phyloP scores from a whole-genome alignment of 2,329 filamentous ascomycete genomes.

The Colletotrichum cereale region DNA sequence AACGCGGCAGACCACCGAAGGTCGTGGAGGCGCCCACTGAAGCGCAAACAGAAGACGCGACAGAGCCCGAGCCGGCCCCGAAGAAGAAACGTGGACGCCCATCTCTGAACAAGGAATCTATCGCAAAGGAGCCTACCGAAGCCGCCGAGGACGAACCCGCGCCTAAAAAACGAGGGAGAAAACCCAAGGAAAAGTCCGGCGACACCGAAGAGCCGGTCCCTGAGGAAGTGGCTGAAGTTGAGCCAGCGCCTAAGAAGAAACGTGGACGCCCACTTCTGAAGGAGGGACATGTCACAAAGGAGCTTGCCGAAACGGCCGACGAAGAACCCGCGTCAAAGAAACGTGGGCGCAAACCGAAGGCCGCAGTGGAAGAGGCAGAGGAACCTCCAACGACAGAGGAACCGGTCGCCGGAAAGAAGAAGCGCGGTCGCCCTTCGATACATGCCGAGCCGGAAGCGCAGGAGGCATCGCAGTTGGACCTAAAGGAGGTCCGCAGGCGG shows the following conservation, averaged over 20 bases:
- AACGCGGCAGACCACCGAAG: slow-evolving; percentile 13
- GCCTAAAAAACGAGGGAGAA: slow-evolving; percentile 22
- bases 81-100: slow-evolving; percentile 45
- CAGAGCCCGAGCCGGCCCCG: slow-evolving; percentile 41
- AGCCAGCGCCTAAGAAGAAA: slow-evolving; percentile 37
- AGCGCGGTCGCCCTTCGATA: slow-evolving; percentile 15
- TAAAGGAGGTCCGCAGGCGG: slow-evolving; percentile 1
- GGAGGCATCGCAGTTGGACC: neutral
- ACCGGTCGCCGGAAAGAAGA: slow-evolving; percentile 1
- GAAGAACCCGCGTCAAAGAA: slow-evolving; percentile 25
- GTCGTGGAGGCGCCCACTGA: neutral
- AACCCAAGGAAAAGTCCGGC: slow-evolving; percentile 17
- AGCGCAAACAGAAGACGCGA: slow-evolving; percentile 33
- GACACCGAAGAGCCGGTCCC: neutral
- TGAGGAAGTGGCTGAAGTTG: slow-evolving; percentile 30
- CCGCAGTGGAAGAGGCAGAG: slow-evolving; percentile 28
- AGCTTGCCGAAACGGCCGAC: slow-evolving; percentile 25
- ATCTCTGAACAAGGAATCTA: slow-evolving; percentile 43
- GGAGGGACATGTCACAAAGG: slow-evolving; percentile 27
- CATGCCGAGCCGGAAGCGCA: slow-evolving; percentile 36
- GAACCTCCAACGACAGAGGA: slow-evolving; percentile 34
- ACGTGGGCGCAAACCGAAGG: slow-evolving; percentile 42
- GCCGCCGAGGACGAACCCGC: slow-evolving; percentile 31
- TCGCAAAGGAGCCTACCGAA: slow-evolving; percentile 23
- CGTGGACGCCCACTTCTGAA: slow-evolving; percentile 47